phyloP scores from a whole-genome alignment of 2,329 filamentous ascomycete species.

The Penicillium hordei region DNA sequence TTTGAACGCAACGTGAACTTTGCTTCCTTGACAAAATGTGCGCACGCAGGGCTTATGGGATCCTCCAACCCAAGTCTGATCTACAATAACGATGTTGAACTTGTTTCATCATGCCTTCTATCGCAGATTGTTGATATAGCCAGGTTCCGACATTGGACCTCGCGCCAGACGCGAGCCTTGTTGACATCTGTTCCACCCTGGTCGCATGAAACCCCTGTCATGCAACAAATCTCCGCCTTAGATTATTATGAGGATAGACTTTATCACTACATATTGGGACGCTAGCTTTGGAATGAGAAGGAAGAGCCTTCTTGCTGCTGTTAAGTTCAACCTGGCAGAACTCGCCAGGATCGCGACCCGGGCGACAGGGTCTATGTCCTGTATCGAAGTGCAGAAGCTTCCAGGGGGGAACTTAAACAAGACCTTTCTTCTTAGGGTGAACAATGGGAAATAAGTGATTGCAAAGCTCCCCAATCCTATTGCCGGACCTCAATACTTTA shows the following conservation, averaged over 20 bases:
- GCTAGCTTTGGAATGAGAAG: background rate
- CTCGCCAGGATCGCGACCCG: background rate
- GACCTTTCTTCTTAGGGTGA: background rate
- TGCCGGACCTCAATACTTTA: background rate
- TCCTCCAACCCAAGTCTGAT: background rate
- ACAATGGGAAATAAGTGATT: background rate
- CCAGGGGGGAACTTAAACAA: background rate
- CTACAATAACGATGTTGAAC: no score
- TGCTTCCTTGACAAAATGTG: no score
- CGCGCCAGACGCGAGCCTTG: background rate
- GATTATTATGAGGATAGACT: background rate
- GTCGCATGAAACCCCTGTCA: background rate
- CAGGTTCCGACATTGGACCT: background rate
- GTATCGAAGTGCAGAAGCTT: background rate
- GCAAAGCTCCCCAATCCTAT: background rate
- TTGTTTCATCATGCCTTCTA: background rate
- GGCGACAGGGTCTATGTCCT: background rate
- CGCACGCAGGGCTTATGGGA: background rate
- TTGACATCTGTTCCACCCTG: background rate
- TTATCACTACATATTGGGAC: background rate
- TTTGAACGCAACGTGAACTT: background rate
- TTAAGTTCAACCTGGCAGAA: background rate
- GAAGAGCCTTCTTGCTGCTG: background rate
- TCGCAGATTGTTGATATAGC: no score
- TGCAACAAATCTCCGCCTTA: no score